phyloP scores from a whole-genome alignment of 208 protist genomes.

The Leishmania major region DNA sequence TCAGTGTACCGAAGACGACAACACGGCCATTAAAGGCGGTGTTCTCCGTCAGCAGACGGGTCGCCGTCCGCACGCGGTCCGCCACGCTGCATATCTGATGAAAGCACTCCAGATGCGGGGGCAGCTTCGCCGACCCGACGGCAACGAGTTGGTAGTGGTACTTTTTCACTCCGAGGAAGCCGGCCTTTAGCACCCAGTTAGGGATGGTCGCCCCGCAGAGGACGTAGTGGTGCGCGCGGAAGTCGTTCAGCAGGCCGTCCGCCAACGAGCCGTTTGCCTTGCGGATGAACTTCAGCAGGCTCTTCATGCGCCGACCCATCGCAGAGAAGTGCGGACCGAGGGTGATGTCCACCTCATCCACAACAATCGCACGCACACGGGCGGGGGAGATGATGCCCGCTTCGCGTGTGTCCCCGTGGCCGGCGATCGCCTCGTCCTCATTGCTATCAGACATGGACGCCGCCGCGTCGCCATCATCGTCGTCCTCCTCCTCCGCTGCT shows the following conservation, averaged over 20 bases:
- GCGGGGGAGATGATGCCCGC: constrained; percentile 37
- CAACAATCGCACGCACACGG: constrained; percentile 77
- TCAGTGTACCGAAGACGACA: constrained; percentile 74
- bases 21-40: constrained; percentile 46
- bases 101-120: constrained; percentile 67
- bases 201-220: constrained; percentile 91
- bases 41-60: constrained; percentile 34
- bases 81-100: constrained; percentile 42
- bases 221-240: constrained; percentile 89
- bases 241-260: constrained; percentile 72
- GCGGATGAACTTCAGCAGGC: constrained; percentile 79
- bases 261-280: constrained; percentile 76
- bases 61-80: constrained; percentile 46
- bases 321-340: constrained; percentile 89
- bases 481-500: constrained; percentile 16
- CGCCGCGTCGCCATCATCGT: constrained; percentile 17
- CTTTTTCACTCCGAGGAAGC: constrained; percentile 92
- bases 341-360: constrained; percentile 91
- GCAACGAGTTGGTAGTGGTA: constrained; percentile 91
- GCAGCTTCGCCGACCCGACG: constrained; percentile 79
- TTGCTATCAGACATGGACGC: constrained; percentile 29
- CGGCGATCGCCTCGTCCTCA: constrained; percentile 28
- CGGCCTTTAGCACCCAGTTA: constrained; percentile 91
- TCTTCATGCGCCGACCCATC: constrained; percentile 87
- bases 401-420: constrained; percentile 4